Percentiles rank a stretch among this genome's conserved stretches.
phyloP scores from a whole-genome alignment of 352 stramenopile genomes.

The Globisporangium canariense region DNA sequence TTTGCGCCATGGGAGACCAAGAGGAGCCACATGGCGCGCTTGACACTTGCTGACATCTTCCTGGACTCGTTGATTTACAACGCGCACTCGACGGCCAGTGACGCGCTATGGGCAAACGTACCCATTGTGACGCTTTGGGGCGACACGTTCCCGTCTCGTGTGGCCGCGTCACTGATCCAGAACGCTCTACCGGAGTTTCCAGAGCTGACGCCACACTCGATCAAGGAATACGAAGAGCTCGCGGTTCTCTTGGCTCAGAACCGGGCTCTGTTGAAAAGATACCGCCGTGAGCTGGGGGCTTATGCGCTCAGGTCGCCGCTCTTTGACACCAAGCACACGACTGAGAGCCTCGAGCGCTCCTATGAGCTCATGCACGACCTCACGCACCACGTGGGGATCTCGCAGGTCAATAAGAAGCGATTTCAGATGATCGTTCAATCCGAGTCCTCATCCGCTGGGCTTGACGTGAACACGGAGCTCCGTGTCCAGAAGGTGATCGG shows the following conservation, averaged over 20 bases:
- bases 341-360: constrained; percentile 58
- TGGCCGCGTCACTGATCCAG: constrained; percentile 55
- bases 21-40: constrained; percentile 69
- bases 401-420: neutral
- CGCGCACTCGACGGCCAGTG: constrained; percentile 93
- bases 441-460: constrained; percentile 2
- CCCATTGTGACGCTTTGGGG: constrained; percentile 89
- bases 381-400: constrained; percentile 20
- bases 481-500: constrained; percentile 20
- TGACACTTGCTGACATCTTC: constrained; percentile 88
- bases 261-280: constrained; percentile 14
- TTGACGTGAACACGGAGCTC: constrained; percentile 2
- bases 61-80: constrained; percentile 96
- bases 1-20: constrained; percentile 72
- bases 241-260: constrained; percentile 46
- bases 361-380: constrained; percentile 71
- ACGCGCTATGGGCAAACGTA: constrained; percentile 87
- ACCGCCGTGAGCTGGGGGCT: constrained; percentile 32
- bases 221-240: constrained; percentile 72
- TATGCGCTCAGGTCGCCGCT: constrained; percentile 44
- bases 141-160: constrained; percentile 65
- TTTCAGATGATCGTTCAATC: constrained; percentile 52
- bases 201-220: constrained; percentile 39
- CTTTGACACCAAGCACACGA: constrained; percentile 68
- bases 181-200: constrained; percentile 27